Evolutionary conservation across 2,329 filamentous ascomycete species (phyloP), one percentile per base, ranked within the genome.

Genomic region (Cladosporium sphaerospermum): DNA sequence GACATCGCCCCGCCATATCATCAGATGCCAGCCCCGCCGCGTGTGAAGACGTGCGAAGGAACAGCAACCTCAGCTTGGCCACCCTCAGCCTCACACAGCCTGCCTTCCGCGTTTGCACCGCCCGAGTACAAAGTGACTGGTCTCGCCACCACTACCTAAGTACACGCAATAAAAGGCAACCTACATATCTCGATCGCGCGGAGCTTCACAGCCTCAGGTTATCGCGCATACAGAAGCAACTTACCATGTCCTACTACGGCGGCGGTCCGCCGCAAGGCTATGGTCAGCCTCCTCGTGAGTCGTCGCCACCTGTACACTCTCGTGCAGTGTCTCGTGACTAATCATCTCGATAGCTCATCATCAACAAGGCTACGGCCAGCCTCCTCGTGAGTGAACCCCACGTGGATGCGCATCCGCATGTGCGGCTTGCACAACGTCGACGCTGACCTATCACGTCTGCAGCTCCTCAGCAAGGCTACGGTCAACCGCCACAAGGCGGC

Each of bases 281-380:
- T 36, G 53, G 57, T 47, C 56, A 53, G 28, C 41, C 49, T 28
- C 54, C 49, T 43, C 54, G 58, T 60, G 52, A 50, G 58, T 57
- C 6, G 11, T 33, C 8, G 18, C 23, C 33, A 7, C n/a, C 28
- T 18, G 31, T 18, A 18, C 16, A 18, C 16, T 42, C 45, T 45
- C 16, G 32, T 28, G 23, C 4, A 28, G 23, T 28, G 23, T 5
- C 23, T 28, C 23, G 3, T 32, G 32, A 14, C 46, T 19, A 11
- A 28, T 16, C 43, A 16, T 41, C 32, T 14, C 36, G 18, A 11
- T 23, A 44, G 48, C 37, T 28, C 23, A 36, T 23, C 45, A 45
- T 18, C 58, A 60, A 14, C 56, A 45, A 56, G 57, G 56, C 39
- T 57, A 61, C 51, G 52, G 52, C n/a, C 49, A 42, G n/a, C 45